Conservation (phyloP, 768 basidiomycete species). For the Lentinula guzmanii region DNA sequence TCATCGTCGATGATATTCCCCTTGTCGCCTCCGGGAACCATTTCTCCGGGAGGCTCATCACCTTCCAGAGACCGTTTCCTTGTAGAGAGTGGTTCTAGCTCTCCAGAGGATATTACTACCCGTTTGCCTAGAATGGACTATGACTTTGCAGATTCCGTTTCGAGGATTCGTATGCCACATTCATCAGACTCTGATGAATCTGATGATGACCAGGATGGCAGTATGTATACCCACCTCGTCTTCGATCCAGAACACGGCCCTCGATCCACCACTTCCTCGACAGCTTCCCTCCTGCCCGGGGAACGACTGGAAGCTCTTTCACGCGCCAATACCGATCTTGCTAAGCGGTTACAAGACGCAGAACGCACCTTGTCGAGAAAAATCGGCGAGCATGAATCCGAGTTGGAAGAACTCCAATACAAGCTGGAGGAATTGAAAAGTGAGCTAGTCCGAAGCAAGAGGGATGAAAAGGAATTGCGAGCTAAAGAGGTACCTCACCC, state of each 20-base stretch:
- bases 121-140: slow-evolving; percentile 25
- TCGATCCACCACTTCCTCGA: slow-evolving; percentile 54
- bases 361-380: slow-evolving; percentile 63
- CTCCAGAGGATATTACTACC: slow-evolving; percentile 31
- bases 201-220: slow-evolving; percentile 37
- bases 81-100: slow-evolving; percentile 38
- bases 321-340: slow-evolving; percentile 69
- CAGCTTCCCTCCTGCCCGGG: slow-evolving; percentile 63
- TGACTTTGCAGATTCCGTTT: slow-evolving; percentile 39
- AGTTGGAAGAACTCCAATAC: slow-evolving; percentile 74
- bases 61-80: slow-evolving; percentile 35
- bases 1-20: slow-evolving; percentile 15
- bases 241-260: slow-evolving; percentile 54
- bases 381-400: slow-evolving; percentile 72
- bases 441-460: slow-evolving; percentile 74
- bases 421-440: slow-evolving; percentile 71
- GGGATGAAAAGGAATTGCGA: slow-evolving; percentile 90
- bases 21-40: slow-evolving; percentile 5
- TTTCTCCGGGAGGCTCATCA: slow-evolving; percentile 20
- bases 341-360: slow-evolving; percentile 66
- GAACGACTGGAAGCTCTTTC: slow-evolving; percentile 72
- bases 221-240: slow-evolving; percentile 19
- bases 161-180: slow-evolving; percentile 57
- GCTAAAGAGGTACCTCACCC: slow-evolving; percentile 65
- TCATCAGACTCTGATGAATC: slow-evolving; percentile 44